Percentiles rank a stretch among this genome's conserved stretches.
Conservation (phyloP, 768 basidiomycete species). For the Lyophyllum decastes region DNA sequence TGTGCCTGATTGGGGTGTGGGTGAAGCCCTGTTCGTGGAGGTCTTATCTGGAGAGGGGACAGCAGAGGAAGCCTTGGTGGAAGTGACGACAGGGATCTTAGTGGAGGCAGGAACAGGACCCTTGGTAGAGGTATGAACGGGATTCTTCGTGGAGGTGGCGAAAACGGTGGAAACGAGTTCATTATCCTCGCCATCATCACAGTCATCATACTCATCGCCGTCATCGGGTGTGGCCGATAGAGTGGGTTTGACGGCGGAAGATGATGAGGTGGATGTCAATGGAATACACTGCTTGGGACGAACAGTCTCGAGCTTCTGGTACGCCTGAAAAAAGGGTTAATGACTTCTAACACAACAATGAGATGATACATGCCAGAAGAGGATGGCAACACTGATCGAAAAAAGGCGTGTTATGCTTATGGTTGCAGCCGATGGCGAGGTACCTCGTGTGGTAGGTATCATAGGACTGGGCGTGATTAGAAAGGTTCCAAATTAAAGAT, state of each 20-base stretch:
- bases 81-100: slow-evolving; percentile 16
- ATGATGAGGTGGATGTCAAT: slow-evolving; percentile 27
- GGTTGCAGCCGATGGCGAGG: slow-evolving; percentile 50
- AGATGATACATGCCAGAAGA: slow-evolving; percentile 47
- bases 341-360: slow-evolving; percentile 3
- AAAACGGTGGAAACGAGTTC: slow-evolving; percentile 16
- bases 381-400: slow-evolving; percentile 76
- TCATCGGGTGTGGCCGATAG: slow-evolving; percentile 30
- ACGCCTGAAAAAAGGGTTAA: slow-evolving; percentile 35
- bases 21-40: slow-evolving; percentile 12
- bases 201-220: slow-evolving; percentile 34
- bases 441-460: slow-evolving; percentile 63
- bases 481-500: slow-evolving; percentile 3
- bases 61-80: slow-evolving; percentile 11
- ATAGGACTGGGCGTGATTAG: slow-evolving; percentile 41
- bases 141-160: slow-evolving; percentile 18
- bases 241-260: slow-evolving; percentile 25
- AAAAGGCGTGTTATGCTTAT: slow-evolving; percentile 51
- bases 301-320: slow-evolving; percentile 44
- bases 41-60: slow-evolving; percentile 9
- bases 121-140: slow-evolving; percentile 21
- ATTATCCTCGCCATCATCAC: slow-evolving; percentile 29
- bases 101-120: slow-evolving; percentile 20
- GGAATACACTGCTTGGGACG: slow-evolving; percentile 59
- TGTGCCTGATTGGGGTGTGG: slow-evolving; percentile 16